These are phyloP conservation scores for Agrocybe pediades DNA, from an alignment of 768 basidiomycete species.

Conservation along the genomic window DNA sequence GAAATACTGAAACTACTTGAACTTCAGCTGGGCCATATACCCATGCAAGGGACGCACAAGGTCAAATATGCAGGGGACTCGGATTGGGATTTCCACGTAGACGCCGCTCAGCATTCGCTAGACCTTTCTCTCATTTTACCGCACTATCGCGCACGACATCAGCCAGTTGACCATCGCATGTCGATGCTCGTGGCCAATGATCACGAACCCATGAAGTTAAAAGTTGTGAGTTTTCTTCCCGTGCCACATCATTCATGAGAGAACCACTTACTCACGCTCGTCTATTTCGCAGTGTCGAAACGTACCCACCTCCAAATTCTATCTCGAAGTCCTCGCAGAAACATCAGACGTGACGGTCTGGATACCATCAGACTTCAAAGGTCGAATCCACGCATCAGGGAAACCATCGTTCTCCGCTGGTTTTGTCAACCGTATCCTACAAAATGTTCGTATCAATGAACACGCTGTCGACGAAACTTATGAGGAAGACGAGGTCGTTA, in stretches of 20 bases:
- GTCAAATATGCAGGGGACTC: slow-evolving; percentile 62
- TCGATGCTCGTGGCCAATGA: slow-evolving; percentile 64
- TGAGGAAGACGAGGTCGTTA: slow-evolving; percentile 63
- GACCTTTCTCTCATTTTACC: slow-evolving; percentile 73
- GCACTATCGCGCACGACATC: slow-evolving; percentile 75
- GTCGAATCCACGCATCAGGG: slow-evolving; percentile 58
- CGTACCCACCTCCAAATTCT: slow-evolving; percentile 53
- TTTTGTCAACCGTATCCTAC: slow-evolving; percentile 69
- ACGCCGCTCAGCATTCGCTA: slow-evolving; percentile 51
- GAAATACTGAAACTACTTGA: neutral
- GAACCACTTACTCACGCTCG: slow-evolving; percentile 8
- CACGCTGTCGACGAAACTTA: slow-evolving; percentile 29
- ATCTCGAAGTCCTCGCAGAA: slow-evolving; percentile 65
- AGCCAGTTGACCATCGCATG: slow-evolving; percentile 73
- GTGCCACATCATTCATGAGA: slow-evolving; percentile 16
- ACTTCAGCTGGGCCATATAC: slow-evolving; percentile 17
- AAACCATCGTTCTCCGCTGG: slow-evolving; percentile 66
- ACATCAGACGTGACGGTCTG: slow-evolving; percentile 74
- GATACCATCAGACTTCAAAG: slow-evolving; percentile 80
- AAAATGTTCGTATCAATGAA: slow-evolving; percentile 51
- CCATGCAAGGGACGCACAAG: slow-evolving; percentile 55
- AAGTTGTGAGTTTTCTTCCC: slow-evolving; percentile 57
- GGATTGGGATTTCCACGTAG: slow-evolving; percentile 68
- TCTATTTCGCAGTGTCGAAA: slow-evolving; percentile 53
- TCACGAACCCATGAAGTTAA: slow-evolving; percentile 59